A percentile compares a stretch with the other conserved stretches of the same genome.
phyloP scores from a whole-genome alignment of 2,329 filamentous ascomycete species.

The Penicillium polonicum region DNA sequence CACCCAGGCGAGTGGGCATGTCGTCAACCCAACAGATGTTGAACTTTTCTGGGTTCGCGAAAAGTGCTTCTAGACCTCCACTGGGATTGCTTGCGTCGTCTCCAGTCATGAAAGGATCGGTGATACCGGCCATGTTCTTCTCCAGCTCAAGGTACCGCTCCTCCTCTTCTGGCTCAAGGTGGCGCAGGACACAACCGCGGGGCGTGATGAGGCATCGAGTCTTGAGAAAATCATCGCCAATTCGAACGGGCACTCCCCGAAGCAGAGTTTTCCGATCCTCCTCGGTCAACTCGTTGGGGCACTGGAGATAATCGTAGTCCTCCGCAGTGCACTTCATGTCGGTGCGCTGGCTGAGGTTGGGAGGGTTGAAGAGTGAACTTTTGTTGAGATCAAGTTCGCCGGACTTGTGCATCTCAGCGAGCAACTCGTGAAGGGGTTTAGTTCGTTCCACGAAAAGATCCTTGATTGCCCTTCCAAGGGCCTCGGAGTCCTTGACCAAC shows the following conservation, averaged over 20 bases:
- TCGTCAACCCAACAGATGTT: constrained; percentile 48
- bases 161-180: constrained; percentile 48
- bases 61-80: constrained; percentile 47
- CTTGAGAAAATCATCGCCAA: constrained; percentile 41
- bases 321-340: constrained; percentile 45
- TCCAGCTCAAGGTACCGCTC: constrained; percentile 47
- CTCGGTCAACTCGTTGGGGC: constrained; percentile 42
- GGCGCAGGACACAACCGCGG: constrained; percentile 45
- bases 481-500: constrained; percentile 40
- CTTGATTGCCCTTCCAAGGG: constrained; percentile 36
- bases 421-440: constrained; percentile 37
- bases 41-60: constrained; percentile 46
- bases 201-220: constrained; percentile 47
- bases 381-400: constrained; percentile 39
- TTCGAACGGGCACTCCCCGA: constrained; percentile 43
- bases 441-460: constrained; percentile 44
- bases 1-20: constrained; percentile 26
- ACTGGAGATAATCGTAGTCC: constrained; percentile 42
- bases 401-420: constrained; percentile 42
- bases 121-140: constrained; percentile 33
- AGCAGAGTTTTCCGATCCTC: constrained; percentile 45
- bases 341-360: constrained; percentile 41
- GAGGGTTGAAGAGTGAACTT: constrained; percentile 42
- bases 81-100: constrained; percentile 46
- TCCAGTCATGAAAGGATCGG: constrained; percentile 39